These are phyloP conservation scores for Candida khao-thaluensis DNA, from an alignment of 805 yeast genomes.

Conservation along the genomic window DNA sequence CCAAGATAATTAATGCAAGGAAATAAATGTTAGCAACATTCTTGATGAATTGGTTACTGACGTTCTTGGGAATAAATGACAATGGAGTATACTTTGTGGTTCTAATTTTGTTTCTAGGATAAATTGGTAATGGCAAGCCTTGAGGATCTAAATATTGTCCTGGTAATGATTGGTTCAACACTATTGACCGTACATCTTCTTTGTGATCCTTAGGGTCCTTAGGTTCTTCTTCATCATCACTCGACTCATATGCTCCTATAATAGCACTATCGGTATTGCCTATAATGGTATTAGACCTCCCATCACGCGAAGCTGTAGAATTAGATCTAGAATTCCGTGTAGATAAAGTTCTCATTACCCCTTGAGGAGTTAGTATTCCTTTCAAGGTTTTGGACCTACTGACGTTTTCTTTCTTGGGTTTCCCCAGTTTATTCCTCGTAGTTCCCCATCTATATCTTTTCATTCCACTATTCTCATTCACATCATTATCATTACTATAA, in stretches of 20 bases:
- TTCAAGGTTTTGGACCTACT: slow-evolving; percentile 61
- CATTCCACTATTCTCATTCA: slow-evolving; percentile 41
- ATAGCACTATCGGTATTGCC: slow-evolving; percentile 24
- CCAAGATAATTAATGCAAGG: slow-evolving; percentile 72
- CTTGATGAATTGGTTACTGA: slow-evolving; percentile 67
- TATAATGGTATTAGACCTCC: slow-evolving; percentile 18
- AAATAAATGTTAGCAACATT: slow-evolving; percentile 92
- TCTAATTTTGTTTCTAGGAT: slow-evolving; percentile 87
- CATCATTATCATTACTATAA: slow-evolving; percentile 13
- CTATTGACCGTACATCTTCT: slow-evolving; percentile 45
- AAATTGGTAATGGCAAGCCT: slow-evolving; percentile 59
- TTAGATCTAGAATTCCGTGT: slow-evolving; percentile 7
- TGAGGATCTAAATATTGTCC: slow-evolving; percentile 52
- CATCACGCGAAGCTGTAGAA: slow-evolving; percentile 8
- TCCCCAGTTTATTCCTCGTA: slow-evolving; percentile 70
- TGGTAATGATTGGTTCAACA: slow-evolving; percentile 61
- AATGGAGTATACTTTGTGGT: slow-evolving; percentile 95
- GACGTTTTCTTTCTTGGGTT: slow-evolving; percentile 48
- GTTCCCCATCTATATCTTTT: slow-evolving; percentile 91
- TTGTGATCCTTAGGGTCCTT: slow-evolving; percentile 35
- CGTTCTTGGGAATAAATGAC: slow-evolving; percentile 82
- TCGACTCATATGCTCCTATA: slow-evolving; percentile 21
- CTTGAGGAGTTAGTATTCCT: slow-evolving; percentile 32
- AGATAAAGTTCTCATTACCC: slow-evolving; percentile 12
- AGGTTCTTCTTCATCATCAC: slow-evolving; percentile 23